Evolutionary conservation across 2,329 filamentous ascomycete species (phyloP).

Genomic region (Ascochyta fabae): DNA sequence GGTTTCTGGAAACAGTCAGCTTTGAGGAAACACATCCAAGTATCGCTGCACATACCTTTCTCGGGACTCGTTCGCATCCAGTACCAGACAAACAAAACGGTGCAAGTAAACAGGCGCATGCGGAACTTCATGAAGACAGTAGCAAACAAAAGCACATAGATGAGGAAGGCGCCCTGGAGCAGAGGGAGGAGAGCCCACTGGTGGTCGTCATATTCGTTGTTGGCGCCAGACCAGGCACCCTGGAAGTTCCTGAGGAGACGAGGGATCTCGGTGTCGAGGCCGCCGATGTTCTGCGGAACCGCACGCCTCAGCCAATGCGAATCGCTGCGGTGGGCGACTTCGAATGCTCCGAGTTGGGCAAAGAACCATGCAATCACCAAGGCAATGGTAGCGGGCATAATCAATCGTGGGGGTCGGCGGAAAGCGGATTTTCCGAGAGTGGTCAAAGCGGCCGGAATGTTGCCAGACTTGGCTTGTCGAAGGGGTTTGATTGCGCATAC

Average conservation of each 20-base stretch:
- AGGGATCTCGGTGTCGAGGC: slow-evolving; percentile 54
- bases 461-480: slow-evolving; percentile 57
- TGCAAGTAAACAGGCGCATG: slow-evolving; percentile 55
- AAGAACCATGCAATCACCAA: slow-evolving; percentile 58
- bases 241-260: slow-evolving; percentile 56
- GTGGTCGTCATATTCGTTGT: slow-evolving; percentile 61
- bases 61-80: slow-evolving; percentile 55
- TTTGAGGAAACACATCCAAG: background rate
- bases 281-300: slow-evolving; percentile 53
- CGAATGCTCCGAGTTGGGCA: slow-evolving; percentile 58
- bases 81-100: slow-evolving; percentile 58
- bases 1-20: slow-evolving; percentile 52
- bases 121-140: slow-evolving; percentile 57
- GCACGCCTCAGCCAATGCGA: slow-evolving; percentile 61
- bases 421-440: slow-evolving; percentile 62
- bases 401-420: slow-evolving; percentile 59
- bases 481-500: slow-evolving; percentile 63
- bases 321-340: slow-evolving; percentile 56
- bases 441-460: slow-evolving; percentile 53
- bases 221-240: slow-evolving; percentile 58
- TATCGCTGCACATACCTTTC: slow-evolving; percentile 49
- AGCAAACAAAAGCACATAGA: slow-evolving; percentile 57
- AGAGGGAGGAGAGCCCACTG: slow-evolving; percentile 62
- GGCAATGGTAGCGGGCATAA: slow-evolving; percentile 60
- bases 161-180: slow-evolving; percentile 58